phyloP scores from a whole-genome alignment of 2,329 filamentous ascomycete genomes.

The Pseudofabraea citricarpa region DNA sequence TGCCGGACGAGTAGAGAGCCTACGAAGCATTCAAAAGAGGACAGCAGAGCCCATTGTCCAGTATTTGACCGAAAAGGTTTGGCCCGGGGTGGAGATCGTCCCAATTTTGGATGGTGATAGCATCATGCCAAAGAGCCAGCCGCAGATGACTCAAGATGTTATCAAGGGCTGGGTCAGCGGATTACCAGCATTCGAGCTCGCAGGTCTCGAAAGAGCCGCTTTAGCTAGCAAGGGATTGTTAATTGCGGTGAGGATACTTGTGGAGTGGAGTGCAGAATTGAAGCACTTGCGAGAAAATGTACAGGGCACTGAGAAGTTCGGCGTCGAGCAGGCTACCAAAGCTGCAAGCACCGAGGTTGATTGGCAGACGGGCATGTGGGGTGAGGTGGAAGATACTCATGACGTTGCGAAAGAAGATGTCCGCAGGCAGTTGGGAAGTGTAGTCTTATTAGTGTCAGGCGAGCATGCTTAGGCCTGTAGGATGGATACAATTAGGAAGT shows the following conservation, averaged over 20 bases:
- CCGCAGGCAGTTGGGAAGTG: constrained; percentile 80
- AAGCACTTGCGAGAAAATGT: constrained; percentile 39
- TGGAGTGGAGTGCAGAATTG: constrained; percentile 81
- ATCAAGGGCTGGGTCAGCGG: constrained; percentile 72
- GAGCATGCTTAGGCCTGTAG: constrained; percentile 12
- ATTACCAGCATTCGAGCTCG: constrained; percentile 74
- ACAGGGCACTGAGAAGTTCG: constrained; percentile 47
- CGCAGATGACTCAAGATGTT: constrained; percentile 68
- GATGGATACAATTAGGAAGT: no score
- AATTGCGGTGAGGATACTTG: constrained; percentile 68
- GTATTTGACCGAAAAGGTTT: constrained; percentile 68
- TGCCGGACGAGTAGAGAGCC: constrained; percentile 43
- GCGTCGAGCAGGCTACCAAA: constrained; percentile 75
- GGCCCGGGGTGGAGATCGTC: constrained; percentile 75
- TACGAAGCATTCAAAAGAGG: constrained; percentile 69
- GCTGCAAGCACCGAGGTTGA: constrained; percentile 78
- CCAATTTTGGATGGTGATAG: constrained; percentile 76
- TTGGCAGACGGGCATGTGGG: constrained; percentile 90
- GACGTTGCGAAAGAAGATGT: constrained; percentile 93
- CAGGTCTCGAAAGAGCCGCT: constrained; percentile 77
- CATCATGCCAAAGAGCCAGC: constrained; percentile 73
- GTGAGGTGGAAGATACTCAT: constrained; percentile 93
- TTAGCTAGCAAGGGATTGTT: constrained; percentile 85
- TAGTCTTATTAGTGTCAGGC: constrained; percentile 73
- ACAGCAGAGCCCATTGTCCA: constrained; percentile 66